phyloP scores from a whole-genome alignment of 1,139 yeast genomes.

The Entelexis sorbosivorans region DNA sequence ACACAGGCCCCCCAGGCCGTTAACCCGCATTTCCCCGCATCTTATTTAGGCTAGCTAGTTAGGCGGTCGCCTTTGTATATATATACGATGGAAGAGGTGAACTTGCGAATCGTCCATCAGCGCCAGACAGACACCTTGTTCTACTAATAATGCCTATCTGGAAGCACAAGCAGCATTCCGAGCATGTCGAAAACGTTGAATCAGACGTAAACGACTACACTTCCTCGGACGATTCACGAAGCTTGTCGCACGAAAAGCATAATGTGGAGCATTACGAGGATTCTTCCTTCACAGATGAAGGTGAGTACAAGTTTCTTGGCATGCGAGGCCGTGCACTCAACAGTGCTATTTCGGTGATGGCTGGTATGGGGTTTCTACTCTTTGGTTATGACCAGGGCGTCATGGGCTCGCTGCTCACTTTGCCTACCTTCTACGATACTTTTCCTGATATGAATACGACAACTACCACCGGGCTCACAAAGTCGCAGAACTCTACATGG shows the following conservation, averaged over 20 bases:
- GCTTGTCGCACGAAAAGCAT: not conserved
- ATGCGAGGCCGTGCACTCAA: constrained; percentile 39
- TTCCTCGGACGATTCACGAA: not conserved
- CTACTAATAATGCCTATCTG: not conserved
- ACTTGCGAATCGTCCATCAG: no score
- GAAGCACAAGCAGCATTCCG: not conserved
- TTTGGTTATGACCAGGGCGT: constrained; percentile 79
- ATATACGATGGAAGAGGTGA: no score
- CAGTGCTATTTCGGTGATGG: constrained; percentile 42
- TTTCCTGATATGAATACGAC: constrained; percentile 26
- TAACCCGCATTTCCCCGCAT: not conserved
- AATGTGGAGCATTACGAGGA: not conserved
- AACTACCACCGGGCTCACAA: constrained; percentile 6
- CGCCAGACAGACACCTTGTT: no score
- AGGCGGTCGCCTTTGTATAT: no score
- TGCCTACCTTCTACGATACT: constrained; percentile 14
- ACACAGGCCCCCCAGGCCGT: not conserved
- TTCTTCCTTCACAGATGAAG: not conserved
- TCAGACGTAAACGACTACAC: not conserved
- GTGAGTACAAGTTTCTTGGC: constrained; percentile 29
- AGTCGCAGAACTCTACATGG: constrained; percentile 21
- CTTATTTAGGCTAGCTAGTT: no score
- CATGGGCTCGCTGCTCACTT: constrained; percentile 43
- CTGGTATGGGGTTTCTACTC: constrained; percentile 56
- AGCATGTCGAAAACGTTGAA: not conserved